Base-by-base conservation (phyloP, 768 basidiomycete genomes). In the Termitomyces sp. region DNA sequence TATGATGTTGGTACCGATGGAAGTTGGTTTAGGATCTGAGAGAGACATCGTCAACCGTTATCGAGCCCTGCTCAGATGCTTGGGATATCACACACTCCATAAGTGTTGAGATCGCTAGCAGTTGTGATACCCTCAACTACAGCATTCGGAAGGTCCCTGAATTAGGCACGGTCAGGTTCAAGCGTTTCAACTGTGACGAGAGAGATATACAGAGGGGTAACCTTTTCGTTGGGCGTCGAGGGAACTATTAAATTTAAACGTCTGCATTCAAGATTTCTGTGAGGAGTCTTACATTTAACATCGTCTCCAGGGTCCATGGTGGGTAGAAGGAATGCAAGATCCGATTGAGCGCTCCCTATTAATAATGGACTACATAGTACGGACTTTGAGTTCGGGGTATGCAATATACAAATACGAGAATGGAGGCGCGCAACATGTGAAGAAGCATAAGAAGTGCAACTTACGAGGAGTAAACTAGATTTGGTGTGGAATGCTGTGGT, bases 151-250 rank as follows among this genome's bases (percentile, higher is more conserved):
- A 16, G 26, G 0, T 56, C 52, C 16, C 59, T 58, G 32, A 16
- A 45, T 33, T 46, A n/a, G 14, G 14, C 38, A 16, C 6, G 16
- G 16, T 56, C 20, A 49, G 24, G 38, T 11, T 49, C 20, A 22
- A 22, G 28, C 26, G 20, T 18, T 41, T 30, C 2, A 18, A 33
- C 24, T 38, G 16, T 32, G 5, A 44, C 22, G 18, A 32, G 4
- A 52, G 44, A 38, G 20, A 62, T 26, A 26, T 26, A 62, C 61
- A 60, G 56, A 13, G 58, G 53, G 41, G 61, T 54, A 49, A 45
- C 45, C 52, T 58, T 58, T 58, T 58, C 57, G n/a, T 48, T 54
- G 28, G 61, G 61, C 35, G 61, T 62, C 30, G 58, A 50, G 36
- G 61, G 61, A 53, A 45, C 61, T 62, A 55, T 57, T 32, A 57